Base-by-base conservation (phyloP, 441 rosid genomes). In the Eutrema salsugineum region DNA sequence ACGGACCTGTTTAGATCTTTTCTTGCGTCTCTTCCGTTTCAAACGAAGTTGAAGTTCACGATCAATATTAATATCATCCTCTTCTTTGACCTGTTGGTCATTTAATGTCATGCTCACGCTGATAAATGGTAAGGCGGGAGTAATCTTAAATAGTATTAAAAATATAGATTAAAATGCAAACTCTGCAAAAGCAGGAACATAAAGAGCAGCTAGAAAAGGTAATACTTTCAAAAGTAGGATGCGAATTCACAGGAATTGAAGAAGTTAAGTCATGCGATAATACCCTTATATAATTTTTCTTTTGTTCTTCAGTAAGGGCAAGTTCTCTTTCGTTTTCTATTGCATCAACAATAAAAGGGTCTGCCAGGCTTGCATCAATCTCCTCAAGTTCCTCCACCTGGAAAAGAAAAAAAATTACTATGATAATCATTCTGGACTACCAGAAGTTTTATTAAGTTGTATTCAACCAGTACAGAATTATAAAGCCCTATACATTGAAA, bases 351-450 rank as follows among this genome's bases (percentile, higher is more conserved):
- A 94, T 56, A 68, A 87, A 87, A 8, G 93, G 98, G 78, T 96
- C 94, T 72, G 76, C 75, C n/a, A 83, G 79, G 82, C 78, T 78
- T 64, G 71, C 85, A 68, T 93, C 94, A 75, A 96, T 84, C 72
- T 96, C 99, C 47, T 88, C 95, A 82, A 96, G 91, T 87, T 96
- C 99, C 81, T 96, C 99, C 55, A 96, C 97, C 99, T 96, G 87
- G 47, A 72, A 77, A 64, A 36, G 39, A 55, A 51, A 57, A 14
- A 16, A 28, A 28, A 0, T 2, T 24, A 42, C 61, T 42, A 43
- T 14, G 47, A 67, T 50, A 35, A 53, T 43, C 53, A 76, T 39
- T 68, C 56, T 15, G 56, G 44, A 27, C 33, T 65, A 54, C 60
- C 22, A 66, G 33, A 15, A 39, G 11, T 16, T 27, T 36, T 40